phyloP scores from a whole-genome alignment of 1,284 basidiomycete genomes.

The Irpex sp. region DNA sequence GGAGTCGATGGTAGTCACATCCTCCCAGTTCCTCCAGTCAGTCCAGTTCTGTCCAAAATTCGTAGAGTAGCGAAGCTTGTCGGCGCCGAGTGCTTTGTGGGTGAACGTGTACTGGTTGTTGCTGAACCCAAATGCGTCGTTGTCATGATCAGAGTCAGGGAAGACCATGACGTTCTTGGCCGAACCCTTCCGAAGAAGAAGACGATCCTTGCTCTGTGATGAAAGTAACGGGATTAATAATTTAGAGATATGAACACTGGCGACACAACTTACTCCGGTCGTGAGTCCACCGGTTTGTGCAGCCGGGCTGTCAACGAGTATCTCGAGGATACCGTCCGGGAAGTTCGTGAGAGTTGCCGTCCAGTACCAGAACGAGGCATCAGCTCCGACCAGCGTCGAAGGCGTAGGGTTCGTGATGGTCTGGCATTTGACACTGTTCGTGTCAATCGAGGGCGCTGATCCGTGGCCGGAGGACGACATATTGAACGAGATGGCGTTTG shows the following conservation, averaged over 20 bases:
- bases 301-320: conserved; percentile 60
- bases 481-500: conserved; percentile 56
- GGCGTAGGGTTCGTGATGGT: conserved; percentile 42
- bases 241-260: neutral
- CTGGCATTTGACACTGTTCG: conserved; percentile 43
- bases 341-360: conserved; percentile 70
- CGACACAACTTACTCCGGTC: conserved; percentile 47
- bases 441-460: conserved; percentile 45
- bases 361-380: conserved; percentile 67
- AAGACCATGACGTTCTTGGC: conserved; percentile 78
- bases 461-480: conserved; percentile 70
- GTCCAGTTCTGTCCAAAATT: conserved; percentile 88
- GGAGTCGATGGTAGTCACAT: conserved; percentile 61
- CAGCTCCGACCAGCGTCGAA: conserved; percentile 47
- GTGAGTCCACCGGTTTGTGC: conserved; percentile 38
- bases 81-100: conserved; percentile 83
- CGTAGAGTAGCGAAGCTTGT: conserved; percentile 80
- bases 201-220: conserved; percentile 60
- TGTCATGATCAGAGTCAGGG: conserved; percentile 76
- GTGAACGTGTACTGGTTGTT: conserved; percentile 69
- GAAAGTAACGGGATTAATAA: conserved; percentile 14
- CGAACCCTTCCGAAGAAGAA: conserved; percentile 77
- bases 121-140: conserved; percentile 54
- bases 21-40: conserved; percentile 74
- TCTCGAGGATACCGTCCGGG: conserved; percentile 76